Evolutionary conservation across 257 asterid species (phyloP).

Genomic region (Primulina huaijiensis): DNA sequence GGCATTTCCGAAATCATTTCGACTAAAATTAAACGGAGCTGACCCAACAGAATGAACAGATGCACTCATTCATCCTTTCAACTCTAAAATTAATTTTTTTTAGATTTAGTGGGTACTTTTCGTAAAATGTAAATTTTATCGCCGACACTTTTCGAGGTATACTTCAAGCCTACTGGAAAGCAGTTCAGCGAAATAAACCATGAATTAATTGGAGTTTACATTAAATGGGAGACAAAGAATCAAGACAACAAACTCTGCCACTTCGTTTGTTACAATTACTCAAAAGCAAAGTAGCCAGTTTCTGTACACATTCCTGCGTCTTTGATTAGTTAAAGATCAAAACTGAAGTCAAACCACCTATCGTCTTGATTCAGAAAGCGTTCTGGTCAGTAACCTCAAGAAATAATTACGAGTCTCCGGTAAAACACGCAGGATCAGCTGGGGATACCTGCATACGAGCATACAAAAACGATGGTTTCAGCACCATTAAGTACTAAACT

Average conservation of each 20-base stretch:
- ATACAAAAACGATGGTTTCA: not conserved
- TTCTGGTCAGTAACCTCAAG: constrained; percentile 54
- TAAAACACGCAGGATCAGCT: constrained; percentile 65
- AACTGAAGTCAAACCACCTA: constrained; percentile 36
- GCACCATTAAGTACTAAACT: not conserved
- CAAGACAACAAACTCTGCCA: constrained; percentile 35
- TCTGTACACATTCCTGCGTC: constrained; percentile 55
- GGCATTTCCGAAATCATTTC: no score
- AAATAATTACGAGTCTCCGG: constrained; percentile 84
- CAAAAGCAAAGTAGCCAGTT: constrained; percentile 32
- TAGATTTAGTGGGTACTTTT: not conserved
- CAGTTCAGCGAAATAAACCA: not conserved
- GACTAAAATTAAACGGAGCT: not conserved
- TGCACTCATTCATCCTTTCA: not conserved
- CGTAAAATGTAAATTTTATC: no score
- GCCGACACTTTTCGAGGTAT: not conserved
- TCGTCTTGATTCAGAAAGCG: constrained; percentile 50
- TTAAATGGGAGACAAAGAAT: constrained; percentile 17
- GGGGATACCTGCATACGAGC: constrained; percentile 55
- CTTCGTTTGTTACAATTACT: constrained; percentile 18
- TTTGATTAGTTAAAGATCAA: constrained; percentile 47
- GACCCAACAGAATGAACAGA: not conserved
- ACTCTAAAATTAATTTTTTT: no score
- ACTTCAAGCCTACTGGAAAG: not conserved
- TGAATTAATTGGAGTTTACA: constrained; percentile 24